Evolutionary conservation across 306 rosid species (phyloP).

Genomic region (Cyamopsis tetragonoloba): DNA sequence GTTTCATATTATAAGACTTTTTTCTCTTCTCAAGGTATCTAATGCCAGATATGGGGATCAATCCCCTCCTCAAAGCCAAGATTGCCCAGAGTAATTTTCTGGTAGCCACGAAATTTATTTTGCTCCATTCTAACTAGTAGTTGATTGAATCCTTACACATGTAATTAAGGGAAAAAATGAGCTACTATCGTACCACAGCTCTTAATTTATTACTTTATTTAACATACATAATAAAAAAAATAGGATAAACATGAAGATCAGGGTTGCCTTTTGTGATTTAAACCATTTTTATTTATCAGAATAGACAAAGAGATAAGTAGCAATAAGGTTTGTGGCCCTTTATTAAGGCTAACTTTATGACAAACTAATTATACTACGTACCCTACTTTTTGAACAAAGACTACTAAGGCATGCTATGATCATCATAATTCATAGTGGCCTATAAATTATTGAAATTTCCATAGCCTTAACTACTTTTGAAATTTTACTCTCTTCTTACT

Average conservation of each 20-base stretch:
- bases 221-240: no score
- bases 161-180: no score
- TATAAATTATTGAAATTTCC: conserved; percentile 42
- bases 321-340: conserved; percentile 25
- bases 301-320: conserved; percentile 1
- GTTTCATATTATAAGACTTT: no score
- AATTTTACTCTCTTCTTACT: conserved; percentile 13
- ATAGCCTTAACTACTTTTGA: conserved; percentile 21
- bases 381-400: conserved; percentile 38
- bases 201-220: no score
- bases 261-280: conserved; percentile 6
- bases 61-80: no score
- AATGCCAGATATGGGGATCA: no score
- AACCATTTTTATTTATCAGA: background rate
- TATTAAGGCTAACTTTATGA: conserved; percentile 37
- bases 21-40: no score
- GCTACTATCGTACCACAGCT: no score
- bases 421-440: conserved; percentile 26
- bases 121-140: no score
- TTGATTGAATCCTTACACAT: no score
- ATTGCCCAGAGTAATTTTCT: no score
- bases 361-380: conserved; percentile 38
- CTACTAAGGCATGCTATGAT: conserved; percentile 42
- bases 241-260: conserved; percentile 26
- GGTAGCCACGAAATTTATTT: no score